phyloP scores from a whole-genome alignment of 495 filamentous ascomycete genomes.

The Penicillium canescens region DNA sequence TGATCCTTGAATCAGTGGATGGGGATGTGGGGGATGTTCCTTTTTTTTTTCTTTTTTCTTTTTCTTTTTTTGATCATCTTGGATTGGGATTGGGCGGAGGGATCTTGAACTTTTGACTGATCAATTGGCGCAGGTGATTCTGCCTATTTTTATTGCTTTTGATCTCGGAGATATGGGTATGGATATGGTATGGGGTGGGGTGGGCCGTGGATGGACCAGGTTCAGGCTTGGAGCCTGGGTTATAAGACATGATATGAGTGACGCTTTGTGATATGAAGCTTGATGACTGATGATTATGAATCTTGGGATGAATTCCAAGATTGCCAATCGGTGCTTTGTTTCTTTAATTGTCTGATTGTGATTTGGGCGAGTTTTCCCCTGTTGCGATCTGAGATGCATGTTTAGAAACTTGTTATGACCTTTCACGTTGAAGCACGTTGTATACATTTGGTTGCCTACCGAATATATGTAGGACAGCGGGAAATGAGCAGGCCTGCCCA shows the following conservation, averaged over 20 bases:
- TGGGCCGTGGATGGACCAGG: not conserved
- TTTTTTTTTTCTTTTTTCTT: too few relatives aligned
- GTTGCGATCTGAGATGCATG: too few relatives aligned
- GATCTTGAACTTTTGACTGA: not conserved
- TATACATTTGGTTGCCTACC: not conserved
- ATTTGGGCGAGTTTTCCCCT: too few relatives aligned
- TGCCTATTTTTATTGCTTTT: too few relatives aligned
- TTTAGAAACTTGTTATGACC: too few relatives aligned
- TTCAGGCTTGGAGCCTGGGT: not conserved
- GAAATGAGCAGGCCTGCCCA: not conserved
- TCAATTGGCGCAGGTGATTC: not conserved
- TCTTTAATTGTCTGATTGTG: too few relatives aligned
- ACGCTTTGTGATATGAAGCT: not conserved
- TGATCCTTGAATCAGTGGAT: constrained; percentile 1
- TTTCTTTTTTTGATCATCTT: too few relatives aligned
- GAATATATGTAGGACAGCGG: not conserved
- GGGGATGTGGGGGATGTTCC: not conserved
- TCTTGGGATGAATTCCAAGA: too few relatives aligned
- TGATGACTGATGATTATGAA: too few relatives aligned
- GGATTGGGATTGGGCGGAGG: not conserved
- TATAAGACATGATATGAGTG: constrained; percentile 4
- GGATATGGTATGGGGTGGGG: not conserved
- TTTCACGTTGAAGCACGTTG: too few relatives aligned
- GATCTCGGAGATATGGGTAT: too few relatives aligned
- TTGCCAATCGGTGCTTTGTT: too few relatives aligned